These are phyloP conservation scores for Tulasnella sp. DNA, from an alignment of 768 basidiomycete species.

Conservation along the genomic window DNA sequence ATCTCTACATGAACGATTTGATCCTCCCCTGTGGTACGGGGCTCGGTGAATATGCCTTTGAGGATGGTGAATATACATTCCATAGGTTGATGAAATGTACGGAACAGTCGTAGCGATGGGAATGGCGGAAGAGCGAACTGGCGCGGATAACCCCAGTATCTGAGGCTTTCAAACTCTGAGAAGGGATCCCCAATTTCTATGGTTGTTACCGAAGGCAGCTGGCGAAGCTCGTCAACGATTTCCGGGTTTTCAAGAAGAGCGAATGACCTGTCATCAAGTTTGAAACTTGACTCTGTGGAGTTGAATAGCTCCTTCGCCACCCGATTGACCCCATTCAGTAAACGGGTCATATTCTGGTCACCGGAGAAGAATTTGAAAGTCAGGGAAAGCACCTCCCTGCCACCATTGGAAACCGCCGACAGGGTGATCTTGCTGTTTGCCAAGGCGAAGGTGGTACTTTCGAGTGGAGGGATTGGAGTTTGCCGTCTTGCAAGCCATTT, in stretches of 20 bases:
- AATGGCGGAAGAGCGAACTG: not conserved
- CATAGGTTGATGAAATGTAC: not conserved
- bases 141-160: not conserved
- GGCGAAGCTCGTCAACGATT: not conserved
- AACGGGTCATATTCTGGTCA: not conserved
- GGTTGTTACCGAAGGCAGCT: not conserved
- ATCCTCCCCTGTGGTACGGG: not conserved
- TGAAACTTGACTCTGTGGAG: not conserved
- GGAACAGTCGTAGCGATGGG: not conserved
- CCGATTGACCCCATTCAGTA: not conserved
- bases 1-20: not conserved
- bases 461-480: too few relatives aligned
- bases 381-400: not conserved
- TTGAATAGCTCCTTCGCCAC: not conserved
- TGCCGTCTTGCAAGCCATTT: too few relatives aligned
- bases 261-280: not conserved
- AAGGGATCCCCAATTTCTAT: not conserved
- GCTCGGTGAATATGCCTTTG: not conserved
- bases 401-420: not conserved
- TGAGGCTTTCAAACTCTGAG: not conserved
- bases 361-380: not conserved
- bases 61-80: not conserved
- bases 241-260: not conserved
- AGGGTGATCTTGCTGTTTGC: not conserved
- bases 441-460: not conserved